Evolutionary conservation across 495 filamentous ascomycete species (phyloP), one percentile per base, ranked within the genome.

Genomic region (Hypomontagnella monticulosa): DNA sequence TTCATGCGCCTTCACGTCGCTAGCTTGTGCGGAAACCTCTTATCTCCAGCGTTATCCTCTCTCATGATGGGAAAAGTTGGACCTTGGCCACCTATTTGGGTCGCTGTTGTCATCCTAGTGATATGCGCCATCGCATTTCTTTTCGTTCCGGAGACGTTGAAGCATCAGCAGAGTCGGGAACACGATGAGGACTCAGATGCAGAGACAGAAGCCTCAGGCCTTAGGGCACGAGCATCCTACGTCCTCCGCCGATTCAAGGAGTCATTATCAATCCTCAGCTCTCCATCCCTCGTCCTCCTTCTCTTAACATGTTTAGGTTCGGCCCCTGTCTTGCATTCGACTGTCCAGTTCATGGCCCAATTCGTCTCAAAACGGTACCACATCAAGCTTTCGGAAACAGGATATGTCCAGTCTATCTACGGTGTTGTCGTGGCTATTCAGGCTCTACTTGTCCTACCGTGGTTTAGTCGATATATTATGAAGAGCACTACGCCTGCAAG

Each of bases 41-140:
- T 83, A 0, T 81, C 82, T 0, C 84, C 81, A 20, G 77, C 82
- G 2, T 46, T 86, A 1, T 79, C 83, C 12, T 82, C 83, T 4
- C 74, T 73, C 67, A 71, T 88, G 19, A 88, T 89, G 85, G 61
- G 75, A 6, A 54, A 73, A 57, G 73, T 80, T 4, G 70, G 72
- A 16, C 84, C 83, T 0, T 89, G 86, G 87, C 76, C 84, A 8
- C 80, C 85, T 0, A 49, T 85, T 8, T 38, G 84, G 10, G 63
- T 81, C 3, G 85, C 84, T 7, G 3, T 73, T 4, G 30, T 37
- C 16, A 20, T 66, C 4, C 47, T 75, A 0, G 8, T 76, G 1
- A 2, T 74, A 4, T 73, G 75, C 10, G 51, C 43, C 8, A 27
- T 73, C 4, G 57, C 72, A 11, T 23, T 73, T 4, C 44, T 81